These are phyloP conservation scores for Ceratobasidium sp. DNA, from an alignment of 1,284 basidiomycete species.

Conservation along the genomic window DNA sequence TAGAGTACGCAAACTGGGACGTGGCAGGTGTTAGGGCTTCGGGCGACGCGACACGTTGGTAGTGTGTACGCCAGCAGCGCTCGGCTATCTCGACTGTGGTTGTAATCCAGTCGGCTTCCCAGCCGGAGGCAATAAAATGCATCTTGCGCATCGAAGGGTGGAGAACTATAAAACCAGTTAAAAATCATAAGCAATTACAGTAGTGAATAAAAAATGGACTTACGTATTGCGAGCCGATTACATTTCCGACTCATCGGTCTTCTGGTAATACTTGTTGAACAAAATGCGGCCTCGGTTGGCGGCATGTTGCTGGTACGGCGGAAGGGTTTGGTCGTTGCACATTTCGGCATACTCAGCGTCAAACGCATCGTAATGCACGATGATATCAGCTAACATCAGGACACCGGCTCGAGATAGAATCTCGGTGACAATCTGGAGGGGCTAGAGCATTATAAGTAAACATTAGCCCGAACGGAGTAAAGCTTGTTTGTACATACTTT, in stretches of 20 bases:
- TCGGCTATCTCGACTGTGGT: not conserved
- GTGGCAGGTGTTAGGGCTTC: not conserved
- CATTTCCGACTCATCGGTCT: not conserved
- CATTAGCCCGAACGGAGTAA: not conserved
- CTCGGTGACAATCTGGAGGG: not conserved
- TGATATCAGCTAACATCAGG: not conserved
- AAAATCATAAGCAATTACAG: not conserved
- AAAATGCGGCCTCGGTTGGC: not conserved
- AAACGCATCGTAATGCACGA: not conserved
- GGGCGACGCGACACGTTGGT: not conserved
- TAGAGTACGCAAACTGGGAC: conserved; percentile 16
- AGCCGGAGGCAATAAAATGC: not conserved
- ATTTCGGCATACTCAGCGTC: not conserved
- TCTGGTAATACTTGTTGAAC: conserved; percentile 11
- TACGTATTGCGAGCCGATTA: conserved; percentile 4
- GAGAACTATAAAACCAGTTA: not conserved
- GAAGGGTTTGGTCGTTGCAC: not conserved
- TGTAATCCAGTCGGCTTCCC: conserved; percentile 1
- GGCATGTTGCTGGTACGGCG: not conserved
- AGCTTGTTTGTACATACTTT: not conserved
- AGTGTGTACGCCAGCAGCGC: not conserved
- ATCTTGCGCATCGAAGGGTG: not conserved
- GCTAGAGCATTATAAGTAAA: not conserved
- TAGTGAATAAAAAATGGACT: not conserved
- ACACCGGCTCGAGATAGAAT: not conserved